Evolutionary conservation across 1,284 basidiomycete species (phyloP).

Genomic region (Tilletia horrida): DNA sequence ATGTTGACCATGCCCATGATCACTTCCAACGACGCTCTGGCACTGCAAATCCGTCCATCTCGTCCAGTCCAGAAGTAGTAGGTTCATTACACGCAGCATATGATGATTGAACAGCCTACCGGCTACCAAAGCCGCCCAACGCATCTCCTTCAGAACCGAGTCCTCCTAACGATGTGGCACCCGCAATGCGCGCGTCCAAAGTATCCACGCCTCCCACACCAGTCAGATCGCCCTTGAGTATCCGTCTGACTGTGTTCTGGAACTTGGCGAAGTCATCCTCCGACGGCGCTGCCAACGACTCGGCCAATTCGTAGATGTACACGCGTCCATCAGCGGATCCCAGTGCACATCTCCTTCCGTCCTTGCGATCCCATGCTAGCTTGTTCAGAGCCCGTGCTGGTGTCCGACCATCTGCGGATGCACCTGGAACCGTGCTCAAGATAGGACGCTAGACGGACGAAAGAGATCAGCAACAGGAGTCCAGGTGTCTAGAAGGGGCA

Average conservation of each 20-base stretch:
- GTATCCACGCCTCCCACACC: not conserved
- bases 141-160: not conserved
- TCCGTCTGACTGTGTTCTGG: constrained; percentile 27
- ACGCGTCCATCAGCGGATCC: constrained; percentile 87
- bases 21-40: no score
- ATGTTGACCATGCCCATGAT: no score
- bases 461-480: not conserved
- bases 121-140: not conserved
- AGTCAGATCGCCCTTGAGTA: constrained; percentile 1
- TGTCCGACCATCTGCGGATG: constrained; percentile 8
- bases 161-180: not conserved
- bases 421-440: constrained; percentile 9
- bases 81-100: no score
- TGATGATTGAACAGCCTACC: not conserved
- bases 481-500: not conserved
- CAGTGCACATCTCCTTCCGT: constrained; percentile 75
- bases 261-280: constrained; percentile 41
- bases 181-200: not conserved
- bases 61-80: no score
- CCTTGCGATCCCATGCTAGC: constrained; percentile 84
- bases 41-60: no score
- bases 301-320: constrained; percentile 71
- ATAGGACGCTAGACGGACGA: constrained; percentile 36
- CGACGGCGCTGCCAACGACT: constrained; percentile 25
- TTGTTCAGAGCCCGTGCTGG: constrained; percentile 77